Percentiles rank a stretch among this genome's conserved stretches.
Conservation (phyloP, 148 eudicot species). For the Pharnaceum exiguum region DNA sequence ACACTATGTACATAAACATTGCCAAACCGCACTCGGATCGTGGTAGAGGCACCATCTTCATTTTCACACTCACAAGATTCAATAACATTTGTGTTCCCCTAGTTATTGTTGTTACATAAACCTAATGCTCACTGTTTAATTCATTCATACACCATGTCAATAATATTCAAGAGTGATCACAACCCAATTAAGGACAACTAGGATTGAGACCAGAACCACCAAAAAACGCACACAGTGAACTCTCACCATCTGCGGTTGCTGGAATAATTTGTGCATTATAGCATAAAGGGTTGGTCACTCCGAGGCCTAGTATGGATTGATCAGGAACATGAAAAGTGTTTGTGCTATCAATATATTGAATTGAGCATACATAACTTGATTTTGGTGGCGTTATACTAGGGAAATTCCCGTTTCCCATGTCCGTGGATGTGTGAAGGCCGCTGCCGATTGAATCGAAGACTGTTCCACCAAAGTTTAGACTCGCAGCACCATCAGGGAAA, state of each 20-base stretch:
- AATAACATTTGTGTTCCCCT: too few relatives aligned
- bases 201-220: conserved; percentile 17
- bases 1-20: too few relatives aligned
- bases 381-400: not conserved
- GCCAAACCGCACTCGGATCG: too few relatives aligned
- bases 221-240: conserved; percentile 1
- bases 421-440: not conserved
- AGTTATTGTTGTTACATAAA: too few relatives aligned
- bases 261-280: conserved; percentile 4
- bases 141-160: too few relatives aligned
- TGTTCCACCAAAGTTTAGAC: conserved; percentile 7
- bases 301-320: not conserved
- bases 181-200: not conserved
- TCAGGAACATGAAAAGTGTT: not conserved
- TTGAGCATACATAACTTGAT: conserved; percentile 2
- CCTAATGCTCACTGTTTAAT: too few relatives aligned
- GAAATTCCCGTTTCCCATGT: conserved; percentile 20
- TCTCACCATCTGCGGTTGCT: not conserved
- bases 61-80: too few relatives aligned
- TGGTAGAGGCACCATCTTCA: too few relatives aligned
- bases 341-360: conserved; percentile 4
- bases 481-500: conserved; percentile 1
- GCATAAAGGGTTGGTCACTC: conserved; percentile 10
- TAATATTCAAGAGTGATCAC: too few relatives aligned
- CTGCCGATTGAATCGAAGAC: conserved; percentile 5